These are phyloP conservation scores for Leccinum subgranulosum DNA, from an alignment of 768 basidiomycete genomes.

Conservation along the genomic window DNA sequence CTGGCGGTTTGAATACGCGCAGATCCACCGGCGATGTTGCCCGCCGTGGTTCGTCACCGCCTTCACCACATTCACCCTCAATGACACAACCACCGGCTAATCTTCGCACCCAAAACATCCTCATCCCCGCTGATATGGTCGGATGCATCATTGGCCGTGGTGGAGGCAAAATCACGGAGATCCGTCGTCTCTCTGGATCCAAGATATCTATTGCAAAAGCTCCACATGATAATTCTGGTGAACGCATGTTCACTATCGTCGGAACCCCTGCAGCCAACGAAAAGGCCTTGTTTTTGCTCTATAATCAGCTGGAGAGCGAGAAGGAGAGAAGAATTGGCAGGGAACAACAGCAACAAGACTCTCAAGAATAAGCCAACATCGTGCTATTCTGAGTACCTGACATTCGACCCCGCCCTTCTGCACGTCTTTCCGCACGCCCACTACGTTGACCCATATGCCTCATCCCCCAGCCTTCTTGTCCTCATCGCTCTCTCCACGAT, in stretches of 20 bases:
- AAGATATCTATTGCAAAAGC: conserved; percentile 99
- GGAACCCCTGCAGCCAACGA: conserved; percentile 97
- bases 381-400: not conserved
- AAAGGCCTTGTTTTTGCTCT: conserved; percentile 95
- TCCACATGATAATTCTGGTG: conserved; percentile 98
- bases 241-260: conserved; percentile 99
- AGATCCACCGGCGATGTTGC: conserved; percentile 61
- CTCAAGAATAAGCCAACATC: conserved; percentile 39
- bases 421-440: conserved; percentile 14
- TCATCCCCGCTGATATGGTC: conserved; percentile 99
- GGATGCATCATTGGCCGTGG: conserved; percentile 94
- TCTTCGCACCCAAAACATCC: conserved; percentile 97
- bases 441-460: conserved; percentile 23
- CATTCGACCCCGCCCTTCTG: conserved; percentile 6
- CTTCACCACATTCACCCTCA: conserved; percentile 38
- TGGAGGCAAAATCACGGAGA: conserved; percentile 98
- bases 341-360: conserved; percentile 78
- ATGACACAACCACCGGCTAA: conserved; percentile 66
- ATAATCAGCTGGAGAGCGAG: conserved; percentile 95
- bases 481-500: conserved; percentile 13
- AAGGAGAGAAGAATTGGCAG: conserved; percentile 90
- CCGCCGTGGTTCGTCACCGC: conserved; percentile 41
- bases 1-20: conserved; percentile 49
- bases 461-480: conserved; percentile 29
- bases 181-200: conserved; percentile 94